Evolutionary conservation across 371 early-diverging fungal species (phyloP).

Genomic region (Rhizomucor pusillus): DNA sequence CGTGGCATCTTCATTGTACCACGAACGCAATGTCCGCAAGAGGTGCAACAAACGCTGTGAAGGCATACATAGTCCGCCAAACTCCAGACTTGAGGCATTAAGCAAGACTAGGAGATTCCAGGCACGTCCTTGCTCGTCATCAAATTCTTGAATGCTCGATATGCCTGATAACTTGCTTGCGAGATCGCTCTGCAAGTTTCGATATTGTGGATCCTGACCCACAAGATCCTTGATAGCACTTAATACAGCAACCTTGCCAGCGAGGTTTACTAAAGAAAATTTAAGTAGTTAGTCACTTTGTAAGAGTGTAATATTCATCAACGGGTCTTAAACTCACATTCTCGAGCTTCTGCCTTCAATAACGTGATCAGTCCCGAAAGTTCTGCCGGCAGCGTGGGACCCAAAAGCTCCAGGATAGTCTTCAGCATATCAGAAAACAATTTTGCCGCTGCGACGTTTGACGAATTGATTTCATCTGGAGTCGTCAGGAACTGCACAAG

Average conservation of each 20-base stretch:
- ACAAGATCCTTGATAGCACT: conserved; percentile 26
- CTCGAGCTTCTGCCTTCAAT: conserved; percentile 25
- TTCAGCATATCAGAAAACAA: too few relatives aligned
- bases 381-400: too few relatives aligned
- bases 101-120: conserved; percentile 30
- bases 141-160: conserved; percentile 20
- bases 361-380: conserved; percentile 26
- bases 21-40: conserved; percentile 42
- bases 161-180: conserved; percentile 35
- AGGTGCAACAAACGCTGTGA: conserved; percentile 47
- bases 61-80: conserved; percentile 38
- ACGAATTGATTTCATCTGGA: too few relatives aligned
- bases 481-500: too few relatives aligned
- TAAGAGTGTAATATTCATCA: too few relatives aligned
- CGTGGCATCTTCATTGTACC: conserved; percentile 29
- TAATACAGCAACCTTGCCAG: conserved; percentile 30
- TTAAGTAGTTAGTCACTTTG: neutral
- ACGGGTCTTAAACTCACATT: conserved; percentile 13
- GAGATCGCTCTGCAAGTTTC: conserved; percentile 39
- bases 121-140: conserved; percentile 15
- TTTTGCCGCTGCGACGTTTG: too few relatives aligned
- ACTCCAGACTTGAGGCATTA: conserved; percentile 34
- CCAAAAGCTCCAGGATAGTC: too few relatives aligned
- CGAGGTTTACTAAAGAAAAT: conserved; percentile 18
- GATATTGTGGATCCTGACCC: conserved; percentile 15